These are phyloP conservation scores for Stipa capillata DNA, from an alignment of 176 grass and related monocot species.

Conservation along the genomic window DNA sequence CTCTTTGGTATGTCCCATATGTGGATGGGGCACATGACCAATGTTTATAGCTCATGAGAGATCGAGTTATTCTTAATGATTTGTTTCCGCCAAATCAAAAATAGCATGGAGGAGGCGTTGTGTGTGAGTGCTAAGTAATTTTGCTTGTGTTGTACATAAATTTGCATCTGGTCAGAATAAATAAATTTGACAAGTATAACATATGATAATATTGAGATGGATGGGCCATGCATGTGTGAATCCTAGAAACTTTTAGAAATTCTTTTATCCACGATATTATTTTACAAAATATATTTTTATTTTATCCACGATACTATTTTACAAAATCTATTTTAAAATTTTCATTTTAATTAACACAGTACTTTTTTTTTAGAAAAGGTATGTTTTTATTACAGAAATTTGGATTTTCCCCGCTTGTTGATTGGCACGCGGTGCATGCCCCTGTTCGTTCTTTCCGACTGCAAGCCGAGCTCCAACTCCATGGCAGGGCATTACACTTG, in stretches of 20 bases:
- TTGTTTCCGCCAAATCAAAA: background rate
- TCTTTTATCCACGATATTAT: background rate
- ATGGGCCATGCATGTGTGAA: too few species aligned
- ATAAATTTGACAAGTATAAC: background rate
- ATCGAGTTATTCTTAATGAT: background rate
- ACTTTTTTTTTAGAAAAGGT: too few species aligned
- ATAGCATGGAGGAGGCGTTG: background rate
- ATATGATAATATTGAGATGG: background rate
- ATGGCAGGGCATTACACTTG: background rate
- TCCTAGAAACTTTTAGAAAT: too few species aligned
- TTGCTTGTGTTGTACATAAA: background rate
- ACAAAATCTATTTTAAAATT: too few species aligned
- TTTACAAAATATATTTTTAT: too few species aligned
- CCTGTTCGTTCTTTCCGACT: background rate
- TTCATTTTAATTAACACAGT: too few species aligned
- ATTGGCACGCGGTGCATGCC: background rate
- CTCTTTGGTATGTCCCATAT: background rate
- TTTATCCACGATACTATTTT: too few species aligned
- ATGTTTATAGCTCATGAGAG: background rate
- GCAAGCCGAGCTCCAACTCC: background rate
- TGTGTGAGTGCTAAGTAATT: background rate
- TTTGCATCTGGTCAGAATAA: background rate
- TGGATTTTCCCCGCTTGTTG: background rate
- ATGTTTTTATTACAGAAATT: background rate
- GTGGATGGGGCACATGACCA: background rate